A percentile compares a stretch with the other conserved stretches of the same genome.
These are phyloP conservation scores for Aspergillus fijiensis DNA, from an alignment of 2,329 filamentous ascomycete species.

Conservation along the genomic window DNA sequence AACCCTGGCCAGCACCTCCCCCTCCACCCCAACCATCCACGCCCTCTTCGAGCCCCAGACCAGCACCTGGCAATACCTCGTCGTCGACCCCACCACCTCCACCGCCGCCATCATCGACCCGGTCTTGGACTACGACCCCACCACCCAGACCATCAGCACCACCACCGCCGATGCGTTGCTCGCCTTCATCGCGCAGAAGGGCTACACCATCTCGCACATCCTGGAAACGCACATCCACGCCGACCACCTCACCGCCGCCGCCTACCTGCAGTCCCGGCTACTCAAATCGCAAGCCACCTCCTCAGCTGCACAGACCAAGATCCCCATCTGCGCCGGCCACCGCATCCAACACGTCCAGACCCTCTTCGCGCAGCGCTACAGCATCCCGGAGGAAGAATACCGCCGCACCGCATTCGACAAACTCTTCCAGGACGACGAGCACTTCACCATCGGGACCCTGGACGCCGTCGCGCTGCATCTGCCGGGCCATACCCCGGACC, in stretches of 20 bases:
- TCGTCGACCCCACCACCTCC: slow-evolving; percentile 53
- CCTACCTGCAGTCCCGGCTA: slow-evolving; percentile 17
- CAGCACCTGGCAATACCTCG: slow-evolving; percentile 50
- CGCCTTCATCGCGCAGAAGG: slow-evolving; percentile 41
- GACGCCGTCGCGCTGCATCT: slow-evolving; percentile 53
- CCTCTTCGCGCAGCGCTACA: slow-evolving; percentile 52
- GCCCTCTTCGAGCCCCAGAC: slow-evolving; percentile 7
- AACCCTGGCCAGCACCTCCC: neutral
- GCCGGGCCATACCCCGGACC: slow-evolving; percentile 62
- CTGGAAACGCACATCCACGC: slow-evolving; percentile 59
- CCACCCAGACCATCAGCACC: slow-evolving; percentile 49
- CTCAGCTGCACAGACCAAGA: neutral
- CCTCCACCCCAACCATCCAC: neutral
- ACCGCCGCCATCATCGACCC: slow-evolving; percentile 61
- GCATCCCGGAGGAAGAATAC: slow-evolving; percentile 46
- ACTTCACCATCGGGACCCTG: slow-evolving; percentile 53
- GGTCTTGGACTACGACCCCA: slow-evolving; percentile 58
- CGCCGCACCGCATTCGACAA: slow-evolving; percentile 50
- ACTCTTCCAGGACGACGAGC: slow-evolving; percentile 55
- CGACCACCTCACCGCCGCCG: slow-evolving; percentile 59
- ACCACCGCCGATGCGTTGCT: slow-evolving; percentile 55
- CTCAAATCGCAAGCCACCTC: neutral
- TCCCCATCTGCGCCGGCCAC: slow-evolving; percentile 57
- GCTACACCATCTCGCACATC: slow-evolving; percentile 53
- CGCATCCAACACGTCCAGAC: slow-evolving; percentile 55